These are phyloP conservation scores for Seminavis robusta DNA, from an alignment of 108 stramenopile species.

Conservation along the genomic window DNA sequence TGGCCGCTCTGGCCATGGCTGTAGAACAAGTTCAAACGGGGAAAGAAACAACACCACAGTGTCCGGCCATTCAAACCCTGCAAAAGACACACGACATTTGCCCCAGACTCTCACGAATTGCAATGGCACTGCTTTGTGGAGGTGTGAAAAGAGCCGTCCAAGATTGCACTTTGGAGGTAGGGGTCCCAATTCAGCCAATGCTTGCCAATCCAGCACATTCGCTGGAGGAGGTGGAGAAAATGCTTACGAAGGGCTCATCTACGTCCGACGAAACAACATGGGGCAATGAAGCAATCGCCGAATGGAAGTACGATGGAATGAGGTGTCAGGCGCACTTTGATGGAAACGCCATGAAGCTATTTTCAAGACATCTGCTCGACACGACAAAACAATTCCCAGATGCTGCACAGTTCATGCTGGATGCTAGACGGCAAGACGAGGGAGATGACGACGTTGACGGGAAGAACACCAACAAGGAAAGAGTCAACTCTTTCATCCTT, in stretches of 20 bases:
- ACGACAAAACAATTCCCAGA: constrained; percentile 81
- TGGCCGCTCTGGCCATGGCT: constrained; percentile 37
- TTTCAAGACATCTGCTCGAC: constrained; percentile 78
- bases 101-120: constrained; percentile 28
- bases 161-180: constrained; percentile 29
- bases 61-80: not conserved
- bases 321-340: constrained; percentile 82
- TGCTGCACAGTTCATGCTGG: constrained; percentile 26
- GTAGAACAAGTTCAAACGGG: not conserved
- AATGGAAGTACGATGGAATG: constrained; percentile 93
- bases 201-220: constrained; percentile 45
- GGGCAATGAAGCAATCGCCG: constrained; percentile 25
- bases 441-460: not conserved
- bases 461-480: not conserved
- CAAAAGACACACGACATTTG: constrained; percentile 38
- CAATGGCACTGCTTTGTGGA: constrained; percentile 26
- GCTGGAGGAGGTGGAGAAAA: constrained; percentile 29
- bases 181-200: constrained; percentile 48
- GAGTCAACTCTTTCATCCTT: constrained; percentile 57
- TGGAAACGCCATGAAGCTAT: constrained; percentile 47
- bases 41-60: not conserved
- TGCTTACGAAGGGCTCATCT: constrained; percentile 12
- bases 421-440: constrained; percentile 4
- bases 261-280: not conserved
- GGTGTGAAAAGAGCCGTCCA: constrained; percentile 30